Conservation (phyloP, 768 basidiomycete species). For the Russula ochroleuca region DNA sequence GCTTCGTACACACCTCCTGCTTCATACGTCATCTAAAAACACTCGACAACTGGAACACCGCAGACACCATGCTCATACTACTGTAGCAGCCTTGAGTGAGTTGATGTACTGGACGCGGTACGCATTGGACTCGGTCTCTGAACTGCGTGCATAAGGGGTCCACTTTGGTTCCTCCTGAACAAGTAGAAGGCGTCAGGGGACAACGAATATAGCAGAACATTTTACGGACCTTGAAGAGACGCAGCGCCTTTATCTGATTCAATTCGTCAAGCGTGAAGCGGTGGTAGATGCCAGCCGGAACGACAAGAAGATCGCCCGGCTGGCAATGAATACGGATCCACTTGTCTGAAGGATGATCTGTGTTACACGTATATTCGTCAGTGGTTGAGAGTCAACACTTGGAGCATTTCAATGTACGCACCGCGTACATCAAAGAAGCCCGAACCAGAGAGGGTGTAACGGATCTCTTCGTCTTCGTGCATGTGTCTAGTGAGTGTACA, state of each 20-base stretch:
- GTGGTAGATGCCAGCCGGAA: conserved; percentile 92
- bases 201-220: background rate
- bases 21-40: background rate
- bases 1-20: background rate
- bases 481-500: conserved; percentile 57
- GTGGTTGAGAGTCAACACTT: too few relatives aligned
- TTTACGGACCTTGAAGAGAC: conserved; percentile 74
- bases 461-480: conserved; percentile 95
- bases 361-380: background rate
- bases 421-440: conserved; percentile 93
- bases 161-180: conserved; percentile 87
- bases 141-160: conserved; percentile 66
- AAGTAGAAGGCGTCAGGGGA: background rate
- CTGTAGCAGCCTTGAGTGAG: conserved; percentile 21
- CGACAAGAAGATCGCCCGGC: conserved; percentile 78
- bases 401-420: conserved; percentile 35
- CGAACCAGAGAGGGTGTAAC: conserved; percentile 80
- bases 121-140: conserved; percentile 58
- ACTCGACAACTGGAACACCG: background rate
- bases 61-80: background rate
- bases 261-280: conserved; percentile 83
- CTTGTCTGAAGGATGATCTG: conserved; percentile 59
- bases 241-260: conserved; percentile 69
- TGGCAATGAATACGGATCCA: conserved; percentile 81
- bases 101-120: conserved; percentile 60